Evolutionary conservation across 2,329 filamentous ascomycete species (phyloP).

Genomic region (Hysterium pulicare): DNA sequence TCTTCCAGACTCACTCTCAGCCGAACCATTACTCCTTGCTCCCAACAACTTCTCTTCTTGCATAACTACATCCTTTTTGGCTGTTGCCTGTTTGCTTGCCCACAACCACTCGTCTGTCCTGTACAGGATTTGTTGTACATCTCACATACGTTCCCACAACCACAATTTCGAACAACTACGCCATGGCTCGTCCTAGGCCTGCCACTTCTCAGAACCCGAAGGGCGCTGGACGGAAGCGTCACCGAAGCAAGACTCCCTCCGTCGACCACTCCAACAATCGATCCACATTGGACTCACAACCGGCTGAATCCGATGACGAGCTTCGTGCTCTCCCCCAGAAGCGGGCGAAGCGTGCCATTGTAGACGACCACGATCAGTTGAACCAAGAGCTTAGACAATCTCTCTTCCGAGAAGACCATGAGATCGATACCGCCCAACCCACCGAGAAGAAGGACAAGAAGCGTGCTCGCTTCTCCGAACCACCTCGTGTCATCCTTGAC

Average conservation of each 20-base stretch:
- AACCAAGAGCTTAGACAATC: conserved; percentile 31
- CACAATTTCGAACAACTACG: background rate
- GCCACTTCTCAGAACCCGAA: conserved; percentile 29
- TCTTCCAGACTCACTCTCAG: background rate
- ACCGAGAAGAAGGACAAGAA: conserved; percentile 14
- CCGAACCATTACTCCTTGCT: background rate
- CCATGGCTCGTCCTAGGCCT: conserved; percentile 11
- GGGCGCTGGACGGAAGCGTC: conserved; percentile 27
- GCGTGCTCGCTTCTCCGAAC: conserved; percentile 32
- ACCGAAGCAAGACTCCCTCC: conserved; percentile 14
- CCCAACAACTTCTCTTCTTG: background rate
- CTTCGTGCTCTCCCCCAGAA: conserved; percentile 21
- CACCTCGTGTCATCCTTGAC: conserved; percentile 19
- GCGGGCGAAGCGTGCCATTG: conserved; percentile 29
- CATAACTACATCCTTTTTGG: background rate
- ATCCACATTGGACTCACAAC: conserved; percentile 17
- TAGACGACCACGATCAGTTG: conserved; percentile 31
- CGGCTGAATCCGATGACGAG: conserved; percentile 18
- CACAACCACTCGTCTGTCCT: background rate
- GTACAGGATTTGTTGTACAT: background rate
- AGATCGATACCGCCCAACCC: conserved; percentile 10
- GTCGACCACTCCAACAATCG: conserved; percentile 16
- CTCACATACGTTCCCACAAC: background rate
- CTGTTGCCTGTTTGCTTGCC: background rate
- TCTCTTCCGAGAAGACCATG: conserved; percentile 17